These are phyloP conservation scores for Pyracantha coccinea DNA, from an alignment of 331 rosid species.

Conservation along the genomic window DNA sequence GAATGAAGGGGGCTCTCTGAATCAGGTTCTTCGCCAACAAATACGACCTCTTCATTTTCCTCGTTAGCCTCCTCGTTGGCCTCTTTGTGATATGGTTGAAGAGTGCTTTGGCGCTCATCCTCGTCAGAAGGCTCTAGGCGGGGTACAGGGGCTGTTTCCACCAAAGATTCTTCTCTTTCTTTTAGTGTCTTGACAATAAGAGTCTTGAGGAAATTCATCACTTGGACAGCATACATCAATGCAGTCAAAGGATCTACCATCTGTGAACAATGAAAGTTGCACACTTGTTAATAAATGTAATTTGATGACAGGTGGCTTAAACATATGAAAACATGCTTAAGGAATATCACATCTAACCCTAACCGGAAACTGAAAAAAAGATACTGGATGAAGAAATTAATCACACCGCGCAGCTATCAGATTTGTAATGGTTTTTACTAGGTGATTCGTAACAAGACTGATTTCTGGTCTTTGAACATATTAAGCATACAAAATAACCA, in stretches of 20 bases:
- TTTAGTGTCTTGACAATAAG: constrained; percentile 64
- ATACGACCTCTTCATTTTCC: constrained; percentile 29
- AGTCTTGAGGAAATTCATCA: constrained; percentile 95
- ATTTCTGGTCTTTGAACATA: background rate
- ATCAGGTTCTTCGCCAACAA: constrained; percentile 43
- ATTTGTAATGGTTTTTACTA: background rate
- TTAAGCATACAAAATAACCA: background rate
- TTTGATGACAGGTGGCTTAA: background rate
- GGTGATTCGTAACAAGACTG: background rate
- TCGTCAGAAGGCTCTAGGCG: constrained; percentile 58
- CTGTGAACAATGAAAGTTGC: constrained; percentile 31
- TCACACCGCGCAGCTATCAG: background rate
- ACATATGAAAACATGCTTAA: background rate
- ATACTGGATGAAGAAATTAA: background rate
- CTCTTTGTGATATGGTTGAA: constrained; percentile 28
- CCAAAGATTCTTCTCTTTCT: constrained; percentile 72
- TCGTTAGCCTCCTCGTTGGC: constrained; percentile 32
- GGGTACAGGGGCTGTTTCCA: constrained; percentile 43
- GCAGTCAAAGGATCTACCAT: constrained; percentile 98
- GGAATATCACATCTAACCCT: background rate
- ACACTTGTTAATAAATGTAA: background rate
- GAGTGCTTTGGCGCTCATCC: constrained; percentile 54
- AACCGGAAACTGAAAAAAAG: background rate
- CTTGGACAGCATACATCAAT: constrained; percentile 93
- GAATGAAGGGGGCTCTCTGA: constrained; percentile 30